Percentiles rank a stretch among this genome's conserved stretches.
Evolutionary conservation across 2,329 filamentous ascomycete species (phyloP).

Genomic region (Podosphaera fusca): DNA sequence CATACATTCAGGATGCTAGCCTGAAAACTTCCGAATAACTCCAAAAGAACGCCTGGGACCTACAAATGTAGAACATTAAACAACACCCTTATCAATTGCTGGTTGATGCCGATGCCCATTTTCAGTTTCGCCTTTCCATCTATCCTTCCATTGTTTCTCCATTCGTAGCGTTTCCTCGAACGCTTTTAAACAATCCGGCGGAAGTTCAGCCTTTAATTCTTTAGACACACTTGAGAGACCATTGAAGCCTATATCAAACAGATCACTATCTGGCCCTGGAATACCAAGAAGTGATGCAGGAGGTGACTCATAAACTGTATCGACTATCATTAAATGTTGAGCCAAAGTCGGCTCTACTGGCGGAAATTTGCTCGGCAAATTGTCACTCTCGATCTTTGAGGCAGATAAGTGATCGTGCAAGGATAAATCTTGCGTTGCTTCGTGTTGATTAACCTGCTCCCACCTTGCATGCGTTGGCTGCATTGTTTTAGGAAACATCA

Average conservation of each 20-base stretch:
- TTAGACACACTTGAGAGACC: conserved; percentile 41
- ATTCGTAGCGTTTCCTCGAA: conserved; percentile 43
- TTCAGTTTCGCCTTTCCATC: conserved; percentile 47
- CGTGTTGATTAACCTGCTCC: conserved; percentile 38
- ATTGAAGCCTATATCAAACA: conserved; percentile 23
- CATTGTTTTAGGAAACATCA: conserved; percentile 72
- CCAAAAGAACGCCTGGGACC: background rate
- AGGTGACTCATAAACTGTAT: conserved; percentile 34
- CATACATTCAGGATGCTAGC: no score
- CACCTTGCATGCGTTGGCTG: conserved; percentile 75
- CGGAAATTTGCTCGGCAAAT: conserved; percentile 23
- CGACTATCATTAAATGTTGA: conserved; percentile 38
- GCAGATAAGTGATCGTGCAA: conserved; percentile 5
- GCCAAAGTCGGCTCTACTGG: conserved; percentile 31
- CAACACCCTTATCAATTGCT: conserved; percentile 34
- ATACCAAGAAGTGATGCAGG: conserved; percentile 29
- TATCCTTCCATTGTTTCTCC: conserved; percentile 49
- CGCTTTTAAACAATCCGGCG: conserved; percentile 44
- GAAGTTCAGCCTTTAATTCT: conserved; percentile 42
- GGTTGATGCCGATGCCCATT: conserved; percentile 29
- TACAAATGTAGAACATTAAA: background rate
- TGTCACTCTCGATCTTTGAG: conserved; percentile 2
- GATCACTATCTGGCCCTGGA: conserved; percentile 31
- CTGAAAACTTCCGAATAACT: background rate
- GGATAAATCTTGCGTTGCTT: conserved; percentile 3